A percentile compares a stretch with the other conserved stretches of the same genome.
These are phyloP conservation scores for Catharanthus roseus DNA, from an alignment of 257 asterid species.

Conservation along the genomic window DNA sequence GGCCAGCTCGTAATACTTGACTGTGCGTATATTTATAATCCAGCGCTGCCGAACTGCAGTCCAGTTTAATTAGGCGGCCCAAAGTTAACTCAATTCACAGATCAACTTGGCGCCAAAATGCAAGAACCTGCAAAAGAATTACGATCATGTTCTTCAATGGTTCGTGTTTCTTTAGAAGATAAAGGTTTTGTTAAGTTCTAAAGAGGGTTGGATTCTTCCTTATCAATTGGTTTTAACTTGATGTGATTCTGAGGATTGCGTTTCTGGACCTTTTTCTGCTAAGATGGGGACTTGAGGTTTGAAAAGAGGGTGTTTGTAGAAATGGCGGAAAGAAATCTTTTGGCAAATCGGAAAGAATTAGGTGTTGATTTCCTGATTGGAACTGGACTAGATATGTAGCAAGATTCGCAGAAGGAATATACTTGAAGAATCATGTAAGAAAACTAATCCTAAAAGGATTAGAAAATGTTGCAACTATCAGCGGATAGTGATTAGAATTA, in stretches of 20 bases:
- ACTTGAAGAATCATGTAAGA: too few species aligned
- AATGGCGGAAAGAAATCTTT: slow-evolving; percentile 30
- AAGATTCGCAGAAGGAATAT: too few species aligned
- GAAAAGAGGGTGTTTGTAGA: slow-evolving; percentile 24
- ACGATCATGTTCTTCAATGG: slow-evolving; percentile 10
- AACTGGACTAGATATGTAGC: too few species aligned
- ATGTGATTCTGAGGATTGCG: slow-evolving; percentile 28
- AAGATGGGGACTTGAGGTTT: slow-evolving; percentile 22
- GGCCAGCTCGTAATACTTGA: too few species aligned
- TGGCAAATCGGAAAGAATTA: slow-evolving; percentile 16
- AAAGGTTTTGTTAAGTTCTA: slow-evolving; percentile 17
- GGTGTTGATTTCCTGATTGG: too few species aligned
- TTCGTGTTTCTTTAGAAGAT: slow-evolving; percentile 20
- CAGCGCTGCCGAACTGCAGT: too few species aligned
- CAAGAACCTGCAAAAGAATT: neutral
- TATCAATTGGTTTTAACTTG: slow-evolving; percentile 17
- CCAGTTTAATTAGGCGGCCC: neutral
- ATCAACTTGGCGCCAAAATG: slow-evolving; percentile 7
- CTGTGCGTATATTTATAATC: too few species aligned
- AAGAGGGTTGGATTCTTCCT: slow-evolving; percentile 16
- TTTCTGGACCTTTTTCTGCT: slow-evolving; percentile 26
- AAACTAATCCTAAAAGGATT: too few species aligned
- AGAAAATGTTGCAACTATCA: too few species aligned
- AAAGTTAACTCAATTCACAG: too few species aligned
- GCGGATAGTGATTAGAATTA: too few species aligned